These are phyloP conservation scores for Leccinum fallax DNA, from an alignment of 1,284 basidiomycete species.

Conservation along the genomic window DNA sequence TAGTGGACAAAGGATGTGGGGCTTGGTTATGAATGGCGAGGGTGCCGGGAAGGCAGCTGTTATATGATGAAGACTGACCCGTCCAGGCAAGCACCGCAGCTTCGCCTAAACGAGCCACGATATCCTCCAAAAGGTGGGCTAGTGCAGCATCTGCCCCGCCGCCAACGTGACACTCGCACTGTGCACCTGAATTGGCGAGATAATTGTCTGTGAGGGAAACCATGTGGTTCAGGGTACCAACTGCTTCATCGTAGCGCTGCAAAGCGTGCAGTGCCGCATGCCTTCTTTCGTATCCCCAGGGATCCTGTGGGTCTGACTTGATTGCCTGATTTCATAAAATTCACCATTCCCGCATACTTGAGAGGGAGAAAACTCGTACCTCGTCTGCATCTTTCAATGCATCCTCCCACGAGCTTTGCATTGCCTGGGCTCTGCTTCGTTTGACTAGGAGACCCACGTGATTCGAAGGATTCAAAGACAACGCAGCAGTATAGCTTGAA, in stretches of 20 bases:
- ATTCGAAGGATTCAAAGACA: not conserved
- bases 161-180: not conserved
- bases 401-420: not conserved
- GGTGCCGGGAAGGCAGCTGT: not conserved
- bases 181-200: not conserved
- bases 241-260: not conserved
- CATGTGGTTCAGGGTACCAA: not conserved
- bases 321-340: not conserved
- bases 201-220: not conserved
- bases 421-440: conserved; percentile 9
- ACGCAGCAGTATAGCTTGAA: not conserved
- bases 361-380: not conserved
- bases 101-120: not conserved
- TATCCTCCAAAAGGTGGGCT: not conserved
- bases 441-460: conserved; percentile 9
- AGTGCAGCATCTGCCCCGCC: not conserved
- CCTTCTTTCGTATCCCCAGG: too few species aligned
- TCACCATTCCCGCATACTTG: not conserved
- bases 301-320: too few species aligned
- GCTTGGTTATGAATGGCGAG: not conserved
- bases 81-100: not conserved
- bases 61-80: not conserved
- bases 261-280: not conserved
- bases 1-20: not conserved
- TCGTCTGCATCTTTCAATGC: not conserved